Evolutionary conservation across 1,284 basidiomycete genomes (phyloP).

Genomic region (Entoloma clypeatum): DNA sequence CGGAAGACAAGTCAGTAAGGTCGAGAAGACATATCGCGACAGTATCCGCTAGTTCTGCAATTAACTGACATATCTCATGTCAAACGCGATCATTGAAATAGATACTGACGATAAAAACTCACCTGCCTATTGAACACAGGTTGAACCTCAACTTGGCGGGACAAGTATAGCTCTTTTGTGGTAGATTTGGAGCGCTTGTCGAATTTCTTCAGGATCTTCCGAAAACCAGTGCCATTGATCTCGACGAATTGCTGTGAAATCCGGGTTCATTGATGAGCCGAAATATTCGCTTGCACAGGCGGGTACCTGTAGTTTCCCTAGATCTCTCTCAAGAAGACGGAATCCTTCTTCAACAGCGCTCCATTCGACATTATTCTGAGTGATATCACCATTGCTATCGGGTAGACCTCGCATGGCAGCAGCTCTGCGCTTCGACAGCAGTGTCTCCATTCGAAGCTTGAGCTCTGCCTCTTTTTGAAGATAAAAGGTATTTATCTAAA

Average conservation of each 20-base stretch:
- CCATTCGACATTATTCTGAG: constrained; percentile 82
- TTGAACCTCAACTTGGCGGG: constrained; percentile 97
- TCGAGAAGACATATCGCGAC: constrained; percentile 93
- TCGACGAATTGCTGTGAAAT: constrained; percentile 87
- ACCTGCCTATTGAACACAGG: constrained; percentile 97
- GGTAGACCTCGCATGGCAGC: constrained; percentile 70
- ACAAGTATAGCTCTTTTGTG: constrained; percentile 95
- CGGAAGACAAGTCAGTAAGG: constrained; percentile 80
- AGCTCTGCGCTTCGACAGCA: constrained; percentile 90
- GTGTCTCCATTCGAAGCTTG: constrained; percentile 85
- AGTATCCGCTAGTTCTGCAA: constrained; percentile 93
- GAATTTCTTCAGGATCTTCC: constrained; percentile 99
- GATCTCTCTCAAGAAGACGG: constrained; percentile 89
- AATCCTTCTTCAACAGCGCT: constrained; percentile 95
- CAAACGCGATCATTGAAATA: constrained; percentile 2
- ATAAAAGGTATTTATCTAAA: constrained; percentile 98
- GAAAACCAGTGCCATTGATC: constrained; percentile 95
- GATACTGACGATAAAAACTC: constrained; percentile 20
- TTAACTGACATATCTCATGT: constrained; percentile 57
- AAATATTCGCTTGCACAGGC: constrained; percentile 18
- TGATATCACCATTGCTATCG: constrained; percentile 53
- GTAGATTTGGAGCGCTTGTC: constrained; percentile 95
- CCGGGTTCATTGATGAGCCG: constrained; percentile 20
- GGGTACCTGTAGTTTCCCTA: constrained; percentile 90
- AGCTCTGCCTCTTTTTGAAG: constrained; percentile 97